Evolutionary conservation across 2,329 filamentous ascomycete genomes (phyloP), one percentile per base, ranked within the genome.

Genomic region (Aureobasidium namibiae): DNA sequence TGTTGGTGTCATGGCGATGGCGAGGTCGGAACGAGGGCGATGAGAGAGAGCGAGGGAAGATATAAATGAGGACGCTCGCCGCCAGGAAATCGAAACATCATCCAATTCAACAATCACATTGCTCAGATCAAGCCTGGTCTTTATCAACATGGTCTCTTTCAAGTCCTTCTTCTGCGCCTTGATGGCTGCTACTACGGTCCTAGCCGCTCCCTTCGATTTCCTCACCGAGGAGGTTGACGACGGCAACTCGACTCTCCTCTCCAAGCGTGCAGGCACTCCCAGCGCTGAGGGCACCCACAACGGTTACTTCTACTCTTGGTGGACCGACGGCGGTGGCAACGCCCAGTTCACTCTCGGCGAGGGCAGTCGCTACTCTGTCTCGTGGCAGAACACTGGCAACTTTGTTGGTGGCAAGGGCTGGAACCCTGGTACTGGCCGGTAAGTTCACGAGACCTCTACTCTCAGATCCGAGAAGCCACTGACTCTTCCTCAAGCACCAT

Each of bases 321-420:
- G 59, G 80, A 82, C 77, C 33, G 56, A 61, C 36, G 56, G 61
- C 18, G 53, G 24, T 26, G 60, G 60, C 23, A 33, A 56, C 26
- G 61, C 50, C 23, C 26, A 42, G 13, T 50, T 63, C 21, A 52
- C 38, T 11, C 18, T 63, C 9, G 57, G 57, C 11, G 44, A 52
- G 16, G 60, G 56, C n/a, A 21, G 6, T 24, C 68, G 63, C 7
- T 63, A 63, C 42, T 48, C 41, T 23, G 50, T 63, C 7, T 34
- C 41, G 14, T 63, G 61, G 61, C 44, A 50, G 11, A 56, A 50
- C 31, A 53, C 44, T 34, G 60, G 79, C 34, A 81, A 63, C 50
- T 53, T 82, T 48, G 80, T 82, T 31, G 79, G 73, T 61, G 82
- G 82, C 36, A 84, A 83, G 70, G 82, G 82, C 34, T 84, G 81